These are phyloP conservation scores for Rhodotorula babjevae DNA, from an alignment of 768 basidiomycete species.

Conservation along the genomic window DNA sequence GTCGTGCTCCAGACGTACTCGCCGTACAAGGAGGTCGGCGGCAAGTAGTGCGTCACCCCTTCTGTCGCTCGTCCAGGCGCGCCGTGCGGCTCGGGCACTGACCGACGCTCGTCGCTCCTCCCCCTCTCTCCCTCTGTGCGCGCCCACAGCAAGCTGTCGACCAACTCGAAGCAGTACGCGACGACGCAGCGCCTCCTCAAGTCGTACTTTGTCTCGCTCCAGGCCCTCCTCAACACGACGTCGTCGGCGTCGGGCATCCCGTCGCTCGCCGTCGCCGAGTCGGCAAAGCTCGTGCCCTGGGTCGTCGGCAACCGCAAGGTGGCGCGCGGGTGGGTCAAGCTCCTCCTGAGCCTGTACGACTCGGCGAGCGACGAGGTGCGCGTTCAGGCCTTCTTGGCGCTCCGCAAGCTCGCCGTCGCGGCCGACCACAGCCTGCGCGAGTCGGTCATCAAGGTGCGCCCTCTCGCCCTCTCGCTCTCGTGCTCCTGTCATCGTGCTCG, in stretches of 20 bases:
- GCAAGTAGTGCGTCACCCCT: conserved; percentile 71
- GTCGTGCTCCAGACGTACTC: conserved; percentile 79
- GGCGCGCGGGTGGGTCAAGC: conserved; percentile 76
- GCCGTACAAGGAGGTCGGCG: conserved; percentile 78
- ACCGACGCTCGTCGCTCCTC: too few relatives aligned
- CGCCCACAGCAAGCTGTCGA: conserved; percentile 68
- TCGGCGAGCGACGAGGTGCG: conserved; percentile 72
- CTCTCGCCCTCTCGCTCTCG: conserved; percentile 49
- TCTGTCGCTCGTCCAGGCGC: too few relatives aligned
- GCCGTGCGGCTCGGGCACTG: neutral
- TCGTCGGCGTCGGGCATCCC: conserved; percentile 48
- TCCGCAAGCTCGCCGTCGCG: conserved; percentile 70
- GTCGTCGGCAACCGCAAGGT: conserved; percentile 75
- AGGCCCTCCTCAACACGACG: conserved; percentile 71
- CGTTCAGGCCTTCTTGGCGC: conserved; percentile 77
- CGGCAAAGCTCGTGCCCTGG: conserved; percentile 83
- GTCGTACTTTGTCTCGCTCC: conserved; percentile 81
- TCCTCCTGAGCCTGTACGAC: conserved; percentile 24
- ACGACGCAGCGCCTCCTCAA: conserved; percentile 78
- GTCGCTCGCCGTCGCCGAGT: conserved; percentile 70
- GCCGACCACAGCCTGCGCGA: conserved; percentile 77
- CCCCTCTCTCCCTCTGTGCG: neutral
- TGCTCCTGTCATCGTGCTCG: neutral
- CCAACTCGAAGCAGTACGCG: conserved; percentile 74
- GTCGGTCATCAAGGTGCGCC: conserved; percentile 63